Evolutionary conservation across 2,329 filamentous ascomycete genomes (phyloP).

Genomic region (Colletotrichum sp.): DNA sequence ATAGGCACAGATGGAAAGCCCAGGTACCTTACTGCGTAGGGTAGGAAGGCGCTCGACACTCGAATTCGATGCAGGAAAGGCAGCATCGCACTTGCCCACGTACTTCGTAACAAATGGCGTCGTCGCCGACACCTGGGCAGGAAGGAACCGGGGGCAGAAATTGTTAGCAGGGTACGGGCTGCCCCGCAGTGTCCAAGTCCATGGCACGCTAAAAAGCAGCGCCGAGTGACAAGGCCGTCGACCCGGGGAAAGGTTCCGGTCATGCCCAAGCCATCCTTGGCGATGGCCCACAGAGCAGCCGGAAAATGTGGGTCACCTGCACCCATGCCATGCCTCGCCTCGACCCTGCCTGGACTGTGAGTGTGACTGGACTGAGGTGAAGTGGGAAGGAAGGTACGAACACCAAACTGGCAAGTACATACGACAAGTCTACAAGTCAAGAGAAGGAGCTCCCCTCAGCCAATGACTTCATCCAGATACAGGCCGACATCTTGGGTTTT

Average conservation of each 20-base stretch:
- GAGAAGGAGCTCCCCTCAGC: background rate
- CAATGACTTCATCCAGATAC: background rate
- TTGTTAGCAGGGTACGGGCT: slow-evolving; percentile 12
- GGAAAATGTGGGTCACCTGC: background rate
- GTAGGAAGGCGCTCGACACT: background rate
- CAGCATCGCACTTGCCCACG: background rate
- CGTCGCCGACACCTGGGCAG: background rate
- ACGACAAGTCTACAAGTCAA: background rate
- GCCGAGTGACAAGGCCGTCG: background rate
- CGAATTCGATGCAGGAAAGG: background rate
- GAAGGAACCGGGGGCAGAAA: background rate
- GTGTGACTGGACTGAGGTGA: background rate
- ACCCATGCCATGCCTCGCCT: background rate
- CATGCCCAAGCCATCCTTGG: background rate
- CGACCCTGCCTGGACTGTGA: background rate
- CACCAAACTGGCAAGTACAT: background rate
- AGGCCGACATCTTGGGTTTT: background rate
- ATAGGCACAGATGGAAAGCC: background rate
- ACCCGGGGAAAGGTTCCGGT: slow-evolving; percentile 21
- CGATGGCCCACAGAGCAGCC: background rate
- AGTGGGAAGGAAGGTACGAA: background rate
- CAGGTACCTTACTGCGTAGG: background rate
- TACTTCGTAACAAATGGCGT: background rate
- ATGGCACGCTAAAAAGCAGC: slow-evolving; percentile 6
- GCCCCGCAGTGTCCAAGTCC: slow-evolving; percentile 17